A percentile compares a stretch with the other conserved stretches of the same genome.
phyloP scores from a whole-genome alignment of 176 grass and related monocot species.

The Poa annua region DNA sequence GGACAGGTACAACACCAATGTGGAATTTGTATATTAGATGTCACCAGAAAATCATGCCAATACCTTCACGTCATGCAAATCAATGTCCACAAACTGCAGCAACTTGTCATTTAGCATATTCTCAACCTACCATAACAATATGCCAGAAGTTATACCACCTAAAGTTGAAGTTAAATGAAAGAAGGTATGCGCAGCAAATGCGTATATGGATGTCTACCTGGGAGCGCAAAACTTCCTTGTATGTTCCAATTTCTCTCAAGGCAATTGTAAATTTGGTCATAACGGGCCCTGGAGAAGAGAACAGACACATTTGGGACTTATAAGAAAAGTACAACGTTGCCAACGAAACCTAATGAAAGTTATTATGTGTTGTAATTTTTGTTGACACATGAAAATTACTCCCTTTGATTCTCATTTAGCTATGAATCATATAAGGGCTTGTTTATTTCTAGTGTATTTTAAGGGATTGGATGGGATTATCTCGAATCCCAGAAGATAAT shows the following conservation, averaged over 20 bases:
- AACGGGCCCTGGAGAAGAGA: constrained; percentile 70
- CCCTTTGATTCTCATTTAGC: not conserved
- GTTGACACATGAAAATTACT: constrained; percentile 7
- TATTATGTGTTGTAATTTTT: constrained; percentile 12
- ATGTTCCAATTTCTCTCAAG: constrained; percentile 98
- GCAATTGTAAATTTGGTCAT: constrained; percentile 99
- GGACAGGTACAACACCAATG: constrained; percentile 29
- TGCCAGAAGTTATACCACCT: constrained; percentile 36
- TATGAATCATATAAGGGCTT: not conserved
- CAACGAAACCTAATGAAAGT: not conserved
- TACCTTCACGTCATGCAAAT: constrained; percentile 98
- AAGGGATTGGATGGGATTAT: too few species aligned
- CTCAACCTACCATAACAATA: constrained; percentile 68
- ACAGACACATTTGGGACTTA: not conserved
- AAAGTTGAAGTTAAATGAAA: constrained; percentile 22
- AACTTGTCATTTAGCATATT: constrained; percentile 98
- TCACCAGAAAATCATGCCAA: constrained; percentile 2
- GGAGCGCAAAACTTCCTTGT: constrained; percentile 97
- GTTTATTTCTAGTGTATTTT: too few species aligned
- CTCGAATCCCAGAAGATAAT: too few species aligned
- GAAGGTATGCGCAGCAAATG: not conserved
- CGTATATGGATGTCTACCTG: constrained; percentile 61
- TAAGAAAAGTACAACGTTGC: not conserved
- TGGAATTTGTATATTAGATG: constrained; percentile 25
- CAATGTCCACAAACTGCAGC: constrained; percentile 93